Conservation (phyloP, 2,329 filamentous ascomycete genomes). For the Aspergillus tamarii region DNA sequence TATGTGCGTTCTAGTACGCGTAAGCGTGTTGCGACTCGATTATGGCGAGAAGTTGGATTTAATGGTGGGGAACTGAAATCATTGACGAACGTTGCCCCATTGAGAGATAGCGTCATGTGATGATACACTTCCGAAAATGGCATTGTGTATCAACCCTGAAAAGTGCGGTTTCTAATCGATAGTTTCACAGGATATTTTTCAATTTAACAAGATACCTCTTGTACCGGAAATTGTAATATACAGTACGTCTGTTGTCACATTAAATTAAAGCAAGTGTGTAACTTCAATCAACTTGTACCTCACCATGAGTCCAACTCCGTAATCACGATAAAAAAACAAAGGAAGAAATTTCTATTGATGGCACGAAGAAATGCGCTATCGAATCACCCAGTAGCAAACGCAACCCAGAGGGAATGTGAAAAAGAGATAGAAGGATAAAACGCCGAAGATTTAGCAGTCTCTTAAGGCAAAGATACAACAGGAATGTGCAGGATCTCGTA, state of each 20-base stretch:
- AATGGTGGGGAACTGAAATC: slow-evolving; percentile 6
- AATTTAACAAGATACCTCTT: background rate
- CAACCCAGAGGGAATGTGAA: background rate
- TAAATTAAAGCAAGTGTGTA: background rate
- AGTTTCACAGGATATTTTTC: background rate
- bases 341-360: background rate
- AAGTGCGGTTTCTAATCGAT: too few relatives aligned
- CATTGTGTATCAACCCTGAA: background rate
- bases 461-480: slow-evolving; percentile 17
- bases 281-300: background rate
- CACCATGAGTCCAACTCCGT: slow-evolving; percentile 3
- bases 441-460: too few relatives aligned
- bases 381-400: background rate
- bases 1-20: background rate
- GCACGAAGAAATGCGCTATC: background rate
- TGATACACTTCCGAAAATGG: background rate
- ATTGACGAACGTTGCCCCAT: slow-evolving; percentile 4
- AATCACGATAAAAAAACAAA: background rate
- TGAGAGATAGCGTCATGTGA: slow-evolving; percentile 10
- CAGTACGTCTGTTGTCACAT: background rate
- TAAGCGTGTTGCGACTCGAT: background rate
- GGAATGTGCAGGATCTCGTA: slow-evolving; percentile 17
- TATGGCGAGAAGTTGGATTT: background rate
- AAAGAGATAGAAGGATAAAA: background rate
- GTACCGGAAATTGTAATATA: background rate